A percentile compares a stretch with the other conserved stretches of the same genome.
These are phyloP conservation scores for Begonia peltatifolia DNA, from an alignment of 306 rosid genomes.

Conservation along the genomic window DNA sequence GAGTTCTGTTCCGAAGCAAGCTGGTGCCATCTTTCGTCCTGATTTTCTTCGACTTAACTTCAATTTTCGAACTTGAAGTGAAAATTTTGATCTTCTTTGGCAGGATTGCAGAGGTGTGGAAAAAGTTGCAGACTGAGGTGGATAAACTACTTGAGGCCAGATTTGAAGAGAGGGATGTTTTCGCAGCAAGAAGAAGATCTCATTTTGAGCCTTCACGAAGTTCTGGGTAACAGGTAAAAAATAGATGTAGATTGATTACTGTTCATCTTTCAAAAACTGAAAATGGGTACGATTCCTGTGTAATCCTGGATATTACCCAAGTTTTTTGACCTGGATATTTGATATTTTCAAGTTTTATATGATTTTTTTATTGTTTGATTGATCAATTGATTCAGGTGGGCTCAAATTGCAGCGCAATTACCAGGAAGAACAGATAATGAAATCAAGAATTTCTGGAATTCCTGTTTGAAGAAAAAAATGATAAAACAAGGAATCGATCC, in stretches of 20 bases:
- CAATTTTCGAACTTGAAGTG: not conserved
- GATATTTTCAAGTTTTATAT: not conserved
- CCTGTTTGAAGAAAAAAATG: slow-evolving; percentile 83
- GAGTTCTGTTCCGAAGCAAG: slow-evolving; percentile 92
- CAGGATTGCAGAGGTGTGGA: slow-evolving; percentile 90
- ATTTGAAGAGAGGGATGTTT: slow-evolving; percentile 88
- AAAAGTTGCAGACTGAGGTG: slow-evolving; percentile 90
- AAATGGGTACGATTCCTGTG: not conserved
- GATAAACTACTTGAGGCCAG: slow-evolving; percentile 90
- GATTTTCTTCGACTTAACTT: not conserved
- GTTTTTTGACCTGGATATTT: not conserved
- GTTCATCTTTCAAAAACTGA: not conserved
- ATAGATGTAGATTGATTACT: slow-evolving; percentile 20
- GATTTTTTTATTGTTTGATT: not conserved
- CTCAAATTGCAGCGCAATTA: slow-evolving; percentile 90
- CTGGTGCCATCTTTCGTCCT: slow-evolving; percentile 29
- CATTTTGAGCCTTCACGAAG: slow-evolving; percentile 65
- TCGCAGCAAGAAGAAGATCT: slow-evolving; percentile 82
- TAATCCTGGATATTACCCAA: not conserved
- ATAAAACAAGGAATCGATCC: slow-evolving; percentile 97
- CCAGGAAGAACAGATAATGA: slow-evolving; percentile 98
- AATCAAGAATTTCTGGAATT: slow-evolving; percentile 94
- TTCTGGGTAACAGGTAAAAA: slow-evolving; percentile 71
- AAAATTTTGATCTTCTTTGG: not conserved
- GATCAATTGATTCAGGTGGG: slow-evolving; percentile 51